Conservation (phyloP, 179 eudicot species). For the Monotropa hypopitys region DNA sequence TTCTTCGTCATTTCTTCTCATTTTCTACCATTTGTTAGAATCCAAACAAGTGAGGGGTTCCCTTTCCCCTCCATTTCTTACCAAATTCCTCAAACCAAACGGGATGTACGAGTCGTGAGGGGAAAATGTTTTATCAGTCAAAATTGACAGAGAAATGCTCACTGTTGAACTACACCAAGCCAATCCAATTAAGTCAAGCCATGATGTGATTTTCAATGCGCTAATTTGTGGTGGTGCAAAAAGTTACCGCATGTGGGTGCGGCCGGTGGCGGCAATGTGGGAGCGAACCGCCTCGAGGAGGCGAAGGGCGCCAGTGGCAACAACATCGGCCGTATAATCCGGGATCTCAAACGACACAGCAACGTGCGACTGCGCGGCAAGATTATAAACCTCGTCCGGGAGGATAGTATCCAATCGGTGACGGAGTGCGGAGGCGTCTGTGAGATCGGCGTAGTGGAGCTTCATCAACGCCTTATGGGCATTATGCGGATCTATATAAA, state of each 20-base stretch:
- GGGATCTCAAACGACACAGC: slow-evolving; percentile 98
- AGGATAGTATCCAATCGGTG: slow-evolving; percentile 64
- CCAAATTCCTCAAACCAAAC: neutral
- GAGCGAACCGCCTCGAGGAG: slow-evolving; percentile 77
- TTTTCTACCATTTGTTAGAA: neutral
- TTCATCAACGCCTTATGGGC: slow-evolving; percentile 65
- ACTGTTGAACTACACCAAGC: neutral
- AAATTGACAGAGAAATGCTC: neutral
- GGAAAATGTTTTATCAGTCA: neutral
- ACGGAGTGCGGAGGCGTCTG: slow-evolving; percentile 83
- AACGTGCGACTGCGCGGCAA: slow-evolving; percentile 92
- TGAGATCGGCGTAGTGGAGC: slow-evolving; percentile 92
- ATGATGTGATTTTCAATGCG: too few relatives aligned
- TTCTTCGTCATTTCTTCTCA: neutral
- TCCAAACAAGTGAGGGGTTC: neutral
- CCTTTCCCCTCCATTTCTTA: neutral
- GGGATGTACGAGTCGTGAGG: neutral
- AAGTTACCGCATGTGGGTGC: slow-evolving; percentile 24
- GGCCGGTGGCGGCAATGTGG: slow-evolving; percentile 57
- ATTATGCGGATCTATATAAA: slow-evolving; percentile 95
- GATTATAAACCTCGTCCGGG: slow-evolving; percentile 88
- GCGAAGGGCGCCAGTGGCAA: slow-evolving; percentile 80
- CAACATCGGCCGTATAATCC: slow-evolving; percentile 91
- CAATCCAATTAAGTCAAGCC: too few relatives aligned
- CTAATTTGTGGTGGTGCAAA: neutral